Base-by-base conservation (phyloP, 306 rosid genomes). In the Cicer judaicum region DNA sequence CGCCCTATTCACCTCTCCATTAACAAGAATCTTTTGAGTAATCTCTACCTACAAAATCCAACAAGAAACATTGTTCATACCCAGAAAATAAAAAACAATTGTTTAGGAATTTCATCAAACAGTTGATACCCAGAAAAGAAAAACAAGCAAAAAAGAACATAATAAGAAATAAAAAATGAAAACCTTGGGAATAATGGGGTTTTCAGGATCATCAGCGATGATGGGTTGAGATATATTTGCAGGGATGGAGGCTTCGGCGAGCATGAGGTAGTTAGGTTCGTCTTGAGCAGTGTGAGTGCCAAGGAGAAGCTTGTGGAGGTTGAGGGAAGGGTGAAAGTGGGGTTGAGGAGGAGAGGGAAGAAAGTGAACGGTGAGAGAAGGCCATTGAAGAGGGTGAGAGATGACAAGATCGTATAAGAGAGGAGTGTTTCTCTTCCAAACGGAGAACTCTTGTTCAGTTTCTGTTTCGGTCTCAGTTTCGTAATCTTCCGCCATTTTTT, bases 1-100 rank as follows among this genome's bases (percentile, higher is more conserved):
- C 0, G 99, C 97, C 64, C 94, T 74, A 42, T 92, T 92, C 80
- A 95, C 98, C 80, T 95, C 99, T n/a, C 98, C 99, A 14, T 90
- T 93, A 61, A 92, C 93, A 2, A 66, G 85, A 64, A 95, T 79
- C 88, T 73, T 89, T 53, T 81, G 93, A 0, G 79, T 72, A 47
- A 94, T 72, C 76, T 92, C 97, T 14, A 88, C 73, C 99, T 94
- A 39, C 71, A 81, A 40, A 50, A 79, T 5, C 0, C 1, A 49
- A 39, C 39, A 78, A 68, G 16, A 36, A 47, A 10, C 0, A n/a
- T 0, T n/a, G n/a, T 41, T 39, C 59, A 8, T 13, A 2, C 39
- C 10, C 83, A 79, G 0, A 52, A 68, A 8, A 1, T 0, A 65
- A 72, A 0, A n/a, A n/a, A 29, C 5, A 29, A 29, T 29, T 29